Evolutionary conservation across 2,329 filamentous ascomycete genomes (phyloP).

Genomic region (Claviceps purpurea): DNA sequence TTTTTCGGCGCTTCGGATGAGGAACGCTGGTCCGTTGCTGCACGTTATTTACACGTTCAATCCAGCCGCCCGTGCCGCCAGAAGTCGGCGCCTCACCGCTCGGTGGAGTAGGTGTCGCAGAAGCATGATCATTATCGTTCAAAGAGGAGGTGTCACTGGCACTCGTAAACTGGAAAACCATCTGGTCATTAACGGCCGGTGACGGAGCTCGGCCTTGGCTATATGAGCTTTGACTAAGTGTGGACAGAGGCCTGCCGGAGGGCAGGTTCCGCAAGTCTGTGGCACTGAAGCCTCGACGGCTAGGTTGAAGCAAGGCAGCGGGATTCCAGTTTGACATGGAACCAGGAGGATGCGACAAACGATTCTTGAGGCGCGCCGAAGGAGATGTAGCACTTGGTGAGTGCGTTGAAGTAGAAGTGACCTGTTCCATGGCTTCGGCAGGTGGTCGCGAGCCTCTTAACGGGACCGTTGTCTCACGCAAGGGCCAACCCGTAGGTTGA

Average conservation of each 20-base stretch:
- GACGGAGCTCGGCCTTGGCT: conserved; percentile 8
- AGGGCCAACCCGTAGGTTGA: conserved; percentile 3
- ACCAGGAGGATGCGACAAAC: conserved; percentile 14
- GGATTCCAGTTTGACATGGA: conserved; percentile 26
- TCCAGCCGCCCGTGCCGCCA: conserved; percentile 43
- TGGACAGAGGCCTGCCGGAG: conserved; percentile 11
- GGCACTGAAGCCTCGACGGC: conserved; percentile 16
- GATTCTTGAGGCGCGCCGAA: conserved; percentile 12
- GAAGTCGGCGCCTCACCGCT: conserved; percentile 12
- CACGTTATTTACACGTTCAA: conserved; percentile 66
- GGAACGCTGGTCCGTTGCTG: conserved; percentile 46
- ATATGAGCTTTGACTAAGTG: background rate
- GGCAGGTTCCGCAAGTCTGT: conserved; percentile 14
- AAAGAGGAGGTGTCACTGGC: conserved; percentile 21
- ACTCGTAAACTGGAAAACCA: conserved; percentile 31
- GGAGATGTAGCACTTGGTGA: conserved; percentile 1
- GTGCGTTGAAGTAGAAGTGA: background rate
- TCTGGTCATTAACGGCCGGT: conserved; percentile 11
- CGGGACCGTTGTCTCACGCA: conserved; percentile 5
- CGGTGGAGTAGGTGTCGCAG: conserved; percentile 20
- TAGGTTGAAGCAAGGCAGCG: conserved; percentile 26
- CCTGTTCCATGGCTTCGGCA: background rate
- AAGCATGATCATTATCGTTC: conserved; percentile 18
- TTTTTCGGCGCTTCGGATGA: conserved; percentile 54
- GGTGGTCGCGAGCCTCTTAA: conserved; percentile 4